Evolutionary conservation across 495 filamentous ascomycete species (phyloP), one percentile per base, ranked within the genome.

Genomic region (Sporormia fimetaria): DNA sequence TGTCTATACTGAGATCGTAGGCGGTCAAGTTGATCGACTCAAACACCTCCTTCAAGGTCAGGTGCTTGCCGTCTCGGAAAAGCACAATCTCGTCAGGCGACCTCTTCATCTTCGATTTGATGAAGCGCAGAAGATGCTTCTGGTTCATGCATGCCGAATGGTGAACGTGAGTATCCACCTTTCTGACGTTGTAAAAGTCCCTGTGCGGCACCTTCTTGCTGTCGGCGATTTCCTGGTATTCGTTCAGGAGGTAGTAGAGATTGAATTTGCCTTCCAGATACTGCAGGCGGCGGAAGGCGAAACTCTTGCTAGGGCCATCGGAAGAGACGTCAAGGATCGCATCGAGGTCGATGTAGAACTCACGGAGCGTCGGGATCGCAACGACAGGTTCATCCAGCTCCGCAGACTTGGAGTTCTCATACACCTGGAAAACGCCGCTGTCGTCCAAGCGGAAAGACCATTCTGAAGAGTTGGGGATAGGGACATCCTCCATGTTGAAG

Each of bases 61-160:
- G 63, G 59, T 92, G 74, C 61, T 88, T 94, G 37, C 83, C 87
- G 64, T 98, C 92, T 52, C 90, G 73, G 58, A 77, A 94, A 38
- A 96, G 71, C 12, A 98, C 90, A 23, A 87, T 77, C 65, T 98
- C 90, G 57, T 95, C 81, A 3, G 85, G 87, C 4, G 69, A 88
- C 57, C 92, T 96, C 70, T 94, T 94, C 82, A 98, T 94, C 63
- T 95, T 96, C 66, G 84, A 93, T 62, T 98, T 98, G 63, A 98
- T 98, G 62, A 96, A 98, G 26, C 90, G 82, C 44, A 98, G 69
- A 28, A 98, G 66, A 69, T 98, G 90, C 57, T 98, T 98, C 65
- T 96, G 90, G 60, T 96, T 98, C 90, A 98, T 98, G 59, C 92
- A 96, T 26, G 90, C 92, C 4, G 90, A 98, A 60, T 98, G 90